Conservation (phyloP, 208 protist species). For the Borovskyia barvae region DNA sequence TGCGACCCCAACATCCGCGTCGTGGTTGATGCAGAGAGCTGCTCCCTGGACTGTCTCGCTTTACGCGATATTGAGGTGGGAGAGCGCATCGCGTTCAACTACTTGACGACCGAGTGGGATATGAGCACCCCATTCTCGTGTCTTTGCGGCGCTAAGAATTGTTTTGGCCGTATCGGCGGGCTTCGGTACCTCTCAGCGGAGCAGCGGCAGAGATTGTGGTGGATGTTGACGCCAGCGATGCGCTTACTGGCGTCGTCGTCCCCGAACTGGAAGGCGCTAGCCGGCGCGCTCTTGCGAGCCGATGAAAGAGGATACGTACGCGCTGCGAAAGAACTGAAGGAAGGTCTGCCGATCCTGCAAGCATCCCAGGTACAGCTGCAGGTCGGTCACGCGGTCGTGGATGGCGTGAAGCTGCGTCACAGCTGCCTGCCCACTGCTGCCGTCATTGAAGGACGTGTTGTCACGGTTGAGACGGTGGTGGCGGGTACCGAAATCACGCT, state of each 20-base stretch:
- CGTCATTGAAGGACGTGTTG: conserved; percentile 54
- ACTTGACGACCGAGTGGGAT: conserved; percentile 89
- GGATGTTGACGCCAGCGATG: conserved; percentile 70
- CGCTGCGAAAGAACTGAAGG: conserved; percentile 45
- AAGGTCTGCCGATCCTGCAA: conserved; percentile 46
- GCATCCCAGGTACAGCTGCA: conserved; percentile 30
- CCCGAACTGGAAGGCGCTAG: conserved; percentile 53
- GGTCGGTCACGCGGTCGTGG: conserved; percentile 24
- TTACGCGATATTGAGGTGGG: conserved; percentile 66
- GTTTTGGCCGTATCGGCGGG: conserved; percentile 70
- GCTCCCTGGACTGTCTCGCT: conserved; percentile 65
- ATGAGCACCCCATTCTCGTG: conserved; percentile 84
- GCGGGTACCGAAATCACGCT: conserved; percentile 64
- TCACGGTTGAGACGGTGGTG: conserved; percentile 53
- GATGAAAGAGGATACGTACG: conserved; percentile 44
- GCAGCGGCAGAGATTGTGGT: conserved; percentile 68
- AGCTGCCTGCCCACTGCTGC: conserved; percentile 62
- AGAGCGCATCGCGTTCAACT: conserved; percentile 88
- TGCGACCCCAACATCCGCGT: conserved; percentile 84
- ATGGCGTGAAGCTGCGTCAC: conserved; percentile 67
- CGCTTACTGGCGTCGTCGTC: conserved; percentile 34
- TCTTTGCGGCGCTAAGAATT: conserved; percentile 47
- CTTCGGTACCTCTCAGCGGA: conserved; percentile 60
- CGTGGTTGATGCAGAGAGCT: conserved; percentile 55
- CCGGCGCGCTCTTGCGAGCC: conserved; percentile 40